Conservation (phyloP, 1,284 basidiomycete genomes). For the Fomitiporia mediterranea region DNA sequence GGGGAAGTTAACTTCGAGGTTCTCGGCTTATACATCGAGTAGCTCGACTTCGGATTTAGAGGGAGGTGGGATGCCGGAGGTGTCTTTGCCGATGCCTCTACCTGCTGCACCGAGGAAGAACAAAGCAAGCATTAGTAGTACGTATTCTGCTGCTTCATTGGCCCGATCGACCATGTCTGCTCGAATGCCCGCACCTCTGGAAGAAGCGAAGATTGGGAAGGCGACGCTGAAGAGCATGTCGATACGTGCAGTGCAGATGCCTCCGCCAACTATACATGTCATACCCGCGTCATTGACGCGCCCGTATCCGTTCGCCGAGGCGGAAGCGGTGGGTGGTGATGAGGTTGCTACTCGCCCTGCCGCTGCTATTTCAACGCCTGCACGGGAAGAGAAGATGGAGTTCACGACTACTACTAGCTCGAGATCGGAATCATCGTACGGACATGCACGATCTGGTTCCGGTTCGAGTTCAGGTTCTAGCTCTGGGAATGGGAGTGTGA, state of each 20-base stretch:
- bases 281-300: conserved; percentile 10
- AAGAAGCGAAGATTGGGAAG: background rate
- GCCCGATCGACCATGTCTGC: no score
- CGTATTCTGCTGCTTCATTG: no score
- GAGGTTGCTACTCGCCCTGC: background rate
- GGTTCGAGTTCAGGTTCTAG: background rate
- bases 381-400: no score
- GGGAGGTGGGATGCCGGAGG: background rate
- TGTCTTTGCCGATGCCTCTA: background rate
- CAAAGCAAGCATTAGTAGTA: no score
- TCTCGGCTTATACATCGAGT: conserved; percentile 12
- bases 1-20: conserved; percentile 4
- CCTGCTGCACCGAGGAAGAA: no score
- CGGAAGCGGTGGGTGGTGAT: no score
- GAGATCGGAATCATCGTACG: no score
- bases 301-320: background rate
- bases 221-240: background rate
- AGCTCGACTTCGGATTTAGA: conserved; percentile 9
- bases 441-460: no score
- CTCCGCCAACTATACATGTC: conserved; percentile 14
- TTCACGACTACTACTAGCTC: no score
- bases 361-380: no score
- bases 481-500: no score
- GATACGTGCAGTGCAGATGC: background rate
- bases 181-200: background rate